Conservation (phyloP, 2,329 filamentous ascomycete species). For the Aureobasidium sp. region DNA sequence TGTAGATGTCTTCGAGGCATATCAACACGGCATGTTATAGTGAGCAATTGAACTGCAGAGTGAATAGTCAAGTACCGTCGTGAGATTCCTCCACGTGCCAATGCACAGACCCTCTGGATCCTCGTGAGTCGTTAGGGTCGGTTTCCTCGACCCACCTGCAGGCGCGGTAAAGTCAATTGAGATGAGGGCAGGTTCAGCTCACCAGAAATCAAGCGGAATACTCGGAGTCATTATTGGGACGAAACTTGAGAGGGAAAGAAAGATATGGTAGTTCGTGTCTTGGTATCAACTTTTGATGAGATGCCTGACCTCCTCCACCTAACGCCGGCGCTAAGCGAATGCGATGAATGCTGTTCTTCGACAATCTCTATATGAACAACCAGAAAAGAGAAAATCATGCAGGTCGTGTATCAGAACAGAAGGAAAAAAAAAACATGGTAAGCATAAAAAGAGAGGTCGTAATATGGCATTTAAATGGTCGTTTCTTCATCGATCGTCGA, state of each 20-base stretch:
- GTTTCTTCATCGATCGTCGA: constrained; percentile 12
- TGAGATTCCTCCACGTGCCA: neutral
- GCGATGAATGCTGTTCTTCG: constrained; percentile 5
- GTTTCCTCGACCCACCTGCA: neutral
- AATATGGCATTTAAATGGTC: neutral
- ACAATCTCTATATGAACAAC: neutral
- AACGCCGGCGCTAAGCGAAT: constrained; percentile 9
- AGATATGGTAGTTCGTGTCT: neutral
- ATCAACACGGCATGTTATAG: neutral
- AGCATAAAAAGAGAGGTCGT: constrained; percentile 3
- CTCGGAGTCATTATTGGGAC: no score
- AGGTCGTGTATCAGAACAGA: neutral
- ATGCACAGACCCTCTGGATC: neutral
- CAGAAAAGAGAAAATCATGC: neutral
- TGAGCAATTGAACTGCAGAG: neutral
- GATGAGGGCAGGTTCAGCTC: neutral
- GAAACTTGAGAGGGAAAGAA: neutral
- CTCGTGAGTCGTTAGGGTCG: neutral
- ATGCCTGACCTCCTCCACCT: neutral
- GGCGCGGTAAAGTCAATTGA: constrained; percentile 2
- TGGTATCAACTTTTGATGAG: constrained; percentile 4
- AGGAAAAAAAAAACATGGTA: constrained; percentile 2
- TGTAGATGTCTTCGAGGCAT: neutral
- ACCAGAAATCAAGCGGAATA: neutral
- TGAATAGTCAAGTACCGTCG: neutral